Evolutionary conservation across 2,329 filamentous ascomycete species (phyloP).

Genomic region (Aureobasidium lini): DNA sequence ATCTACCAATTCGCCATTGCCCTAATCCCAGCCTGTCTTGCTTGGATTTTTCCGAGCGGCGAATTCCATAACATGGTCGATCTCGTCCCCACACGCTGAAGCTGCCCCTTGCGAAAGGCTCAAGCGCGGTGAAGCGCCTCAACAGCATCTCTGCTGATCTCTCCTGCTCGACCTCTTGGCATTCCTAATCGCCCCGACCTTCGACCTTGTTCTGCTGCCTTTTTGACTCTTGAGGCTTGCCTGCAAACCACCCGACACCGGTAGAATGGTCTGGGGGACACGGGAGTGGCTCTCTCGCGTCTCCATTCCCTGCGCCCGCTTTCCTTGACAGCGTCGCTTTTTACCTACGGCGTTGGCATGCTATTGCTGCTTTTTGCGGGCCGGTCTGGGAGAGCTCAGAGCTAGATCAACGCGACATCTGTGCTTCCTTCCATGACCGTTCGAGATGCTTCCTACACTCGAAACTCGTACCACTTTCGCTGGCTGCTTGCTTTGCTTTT

Average conservation of each 20-base stretch:
- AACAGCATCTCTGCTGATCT: constrained; percentile 12
- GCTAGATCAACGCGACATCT: constrained; percentile 3
- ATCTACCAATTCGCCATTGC: neutral
- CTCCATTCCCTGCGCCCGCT: constrained; percentile 2
- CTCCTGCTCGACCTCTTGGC: constrained; percentile 3
- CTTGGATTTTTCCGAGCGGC: neutral
- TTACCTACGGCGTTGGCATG: neutral
- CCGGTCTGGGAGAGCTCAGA: neutral
- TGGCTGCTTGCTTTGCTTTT: constrained; percentile 4
- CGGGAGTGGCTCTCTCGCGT: constrained; percentile 3
- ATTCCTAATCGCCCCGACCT: constrained; percentile 13
- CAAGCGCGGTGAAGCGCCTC: constrained; percentile 6
- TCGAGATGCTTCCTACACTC: neutral
- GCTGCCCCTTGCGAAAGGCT: constrained; percentile 2
- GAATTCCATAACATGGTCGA: constrained; percentile 7
- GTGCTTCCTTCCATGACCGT: constrained; percentile 8
- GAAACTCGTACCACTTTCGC: neutral
- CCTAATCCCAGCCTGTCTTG: neutral
- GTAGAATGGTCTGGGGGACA: neutral
- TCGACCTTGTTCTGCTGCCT: neutral
- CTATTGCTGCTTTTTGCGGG: constrained; percentile 5
- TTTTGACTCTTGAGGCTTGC: neutral
- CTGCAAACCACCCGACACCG: neutral
- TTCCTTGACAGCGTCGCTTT: neutral
- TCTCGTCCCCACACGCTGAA: constrained; percentile 4